Conservation (phyloP, 352 stramenopile genomes). For the Thraustotheca clavata region DNA sequence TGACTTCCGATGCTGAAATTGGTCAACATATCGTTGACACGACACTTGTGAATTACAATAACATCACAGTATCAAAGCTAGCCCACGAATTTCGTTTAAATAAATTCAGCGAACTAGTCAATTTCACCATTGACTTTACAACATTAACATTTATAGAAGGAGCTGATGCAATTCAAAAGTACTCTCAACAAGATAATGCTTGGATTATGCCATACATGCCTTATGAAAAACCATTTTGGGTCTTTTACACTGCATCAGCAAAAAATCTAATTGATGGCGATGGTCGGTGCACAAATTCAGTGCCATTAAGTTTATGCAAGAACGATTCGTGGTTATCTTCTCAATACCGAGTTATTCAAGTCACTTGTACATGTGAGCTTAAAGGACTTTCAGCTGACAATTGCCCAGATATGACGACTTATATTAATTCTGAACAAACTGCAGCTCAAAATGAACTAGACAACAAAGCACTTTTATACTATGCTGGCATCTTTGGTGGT, state of each 20-base stretch:
- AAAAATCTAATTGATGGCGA: conserved; percentile 17
- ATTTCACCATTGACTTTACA: conserved; percentile 25
- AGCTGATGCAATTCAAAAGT: conserved; percentile 22
- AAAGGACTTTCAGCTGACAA: neutral
- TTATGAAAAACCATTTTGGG: conserved; percentile 2
- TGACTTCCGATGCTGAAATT: conserved; percentile 61
- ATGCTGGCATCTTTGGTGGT: neutral
- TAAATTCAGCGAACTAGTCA: conserved; percentile 44
- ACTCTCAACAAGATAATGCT: neutral
- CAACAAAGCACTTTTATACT: conserved; percentile 2
- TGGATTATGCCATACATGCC: conserved; percentile 11
- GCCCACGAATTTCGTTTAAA: conserved; percentile 40
- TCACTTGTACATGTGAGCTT: neutral
- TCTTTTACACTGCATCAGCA: neutral
- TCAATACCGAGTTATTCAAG: conserved; percentile 2
- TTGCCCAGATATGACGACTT: neutral
- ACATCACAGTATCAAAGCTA: conserved; percentile 35
- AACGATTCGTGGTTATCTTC: neutral
- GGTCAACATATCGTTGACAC: conserved; percentile 45
- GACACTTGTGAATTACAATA: conserved; percentile 24
- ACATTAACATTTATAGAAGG: conserved; percentile 22
- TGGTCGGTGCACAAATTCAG: neutral
- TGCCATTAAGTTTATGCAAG: neutral
- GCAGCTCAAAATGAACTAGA: neutral
- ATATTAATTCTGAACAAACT: neutral